A percentile compares a stretch with the other conserved stretches of the same genome.
Conservation (phyloP, 148 eudicot species). For the Chenopodium quinoa region DNA sequence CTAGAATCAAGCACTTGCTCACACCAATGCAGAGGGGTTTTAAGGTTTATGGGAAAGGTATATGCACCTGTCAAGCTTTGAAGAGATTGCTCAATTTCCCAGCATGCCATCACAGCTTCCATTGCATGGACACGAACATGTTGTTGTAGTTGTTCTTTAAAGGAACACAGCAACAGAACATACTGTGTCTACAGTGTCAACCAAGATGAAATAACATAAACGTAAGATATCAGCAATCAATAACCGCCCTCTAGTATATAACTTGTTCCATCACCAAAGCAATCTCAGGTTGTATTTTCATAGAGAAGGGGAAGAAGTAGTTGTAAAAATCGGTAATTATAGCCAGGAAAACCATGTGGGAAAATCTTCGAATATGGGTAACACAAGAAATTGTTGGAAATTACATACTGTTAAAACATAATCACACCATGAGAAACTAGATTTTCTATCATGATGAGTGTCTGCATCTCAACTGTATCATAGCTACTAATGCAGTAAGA, state of each 20-base stretch:
- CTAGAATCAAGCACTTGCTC: not conserved
- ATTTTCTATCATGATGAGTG: not conserved
- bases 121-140: conserved; percentile 97
- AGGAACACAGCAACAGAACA: conserved; percentile 80
- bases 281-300: not conserved
- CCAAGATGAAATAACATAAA: not conserved
- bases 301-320: not conserved
- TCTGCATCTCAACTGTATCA: not conserved
- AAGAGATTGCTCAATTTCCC: conserved; percentile 95
- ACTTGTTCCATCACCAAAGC: not conserved
- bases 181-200: conserved; percentile 63
- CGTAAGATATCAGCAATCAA: not conserved
- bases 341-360: not conserved
- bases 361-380: not conserved
- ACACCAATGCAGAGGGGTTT: not conserved
- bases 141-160: conserved; percentile 89
- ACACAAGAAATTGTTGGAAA: not conserved
- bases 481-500: not conserved
- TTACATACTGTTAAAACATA: not conserved
- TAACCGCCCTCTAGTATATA: not conserved
- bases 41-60: not conserved
- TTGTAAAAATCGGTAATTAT: not conserved
- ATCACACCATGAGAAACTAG: not conserved
- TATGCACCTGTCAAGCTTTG: conserved; percentile 85
- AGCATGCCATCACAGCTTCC: conserved; percentile 99